Conservation (phyloP, 2,329 filamentous ascomycete genomes). For the Paecilomyces sp. region DNA sequence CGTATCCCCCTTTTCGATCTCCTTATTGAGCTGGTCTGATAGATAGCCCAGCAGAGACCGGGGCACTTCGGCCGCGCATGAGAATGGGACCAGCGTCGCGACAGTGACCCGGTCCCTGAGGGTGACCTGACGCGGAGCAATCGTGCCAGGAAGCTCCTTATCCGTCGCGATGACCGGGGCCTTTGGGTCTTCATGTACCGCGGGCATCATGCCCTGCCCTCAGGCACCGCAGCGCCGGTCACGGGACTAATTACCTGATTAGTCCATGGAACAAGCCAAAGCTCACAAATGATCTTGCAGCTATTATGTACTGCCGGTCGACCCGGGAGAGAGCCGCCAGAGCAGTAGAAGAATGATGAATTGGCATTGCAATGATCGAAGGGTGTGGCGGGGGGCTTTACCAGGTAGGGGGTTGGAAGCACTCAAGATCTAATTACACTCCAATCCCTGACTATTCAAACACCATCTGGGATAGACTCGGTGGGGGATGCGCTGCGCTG, state of each 20-base stretch:
- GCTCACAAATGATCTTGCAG: neutral
- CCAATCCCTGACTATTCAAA: neutral
- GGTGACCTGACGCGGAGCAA: conserved; percentile 69
- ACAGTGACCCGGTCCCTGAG: conserved; percentile 77
- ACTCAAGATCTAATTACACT: neutral
- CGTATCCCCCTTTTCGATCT: conserved; percentile 86
- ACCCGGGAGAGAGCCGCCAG: neutral
- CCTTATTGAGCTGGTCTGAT: conserved; percentile 76
- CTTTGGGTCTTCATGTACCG: conserved; percentile 27
- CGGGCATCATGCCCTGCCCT: conserved; percentile 26
- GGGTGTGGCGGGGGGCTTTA: neutral
- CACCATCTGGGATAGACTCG: neutral
- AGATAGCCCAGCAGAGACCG: conserved; percentile 67
- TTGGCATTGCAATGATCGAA: neutral
- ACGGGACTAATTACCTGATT: conserved; percentile 23
- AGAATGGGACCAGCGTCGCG: conserved; percentile 77
- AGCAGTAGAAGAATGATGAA: neutral
- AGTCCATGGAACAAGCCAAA: neutral
- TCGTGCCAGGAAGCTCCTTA: conserved; percentile 55
- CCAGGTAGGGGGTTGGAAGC: neutral
- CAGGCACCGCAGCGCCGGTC: conserved; percentile 17
- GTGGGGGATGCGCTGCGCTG: neutral
- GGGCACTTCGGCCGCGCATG: conserved; percentile 69
- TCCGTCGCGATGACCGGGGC: conserved; percentile 22
- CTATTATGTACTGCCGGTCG: neutral